Evolutionary conservation across 106 monocot species (phyloP).

Genomic region (Dendrobium officinale): DNA sequence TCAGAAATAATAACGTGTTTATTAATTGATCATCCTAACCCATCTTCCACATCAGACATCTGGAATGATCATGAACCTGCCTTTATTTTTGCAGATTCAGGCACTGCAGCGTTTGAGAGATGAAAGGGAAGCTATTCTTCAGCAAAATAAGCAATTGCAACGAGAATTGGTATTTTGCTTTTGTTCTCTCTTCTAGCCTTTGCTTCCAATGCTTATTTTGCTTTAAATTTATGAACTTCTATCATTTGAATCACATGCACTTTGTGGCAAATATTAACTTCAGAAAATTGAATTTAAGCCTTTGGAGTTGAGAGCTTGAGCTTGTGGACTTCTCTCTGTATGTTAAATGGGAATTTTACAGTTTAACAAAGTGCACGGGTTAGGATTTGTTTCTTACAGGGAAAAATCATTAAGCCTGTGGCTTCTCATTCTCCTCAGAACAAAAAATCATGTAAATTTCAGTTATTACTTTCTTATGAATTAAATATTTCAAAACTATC

Average conservation of each 20-base stretch:
- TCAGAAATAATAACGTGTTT: not conserved
- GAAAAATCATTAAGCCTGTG: not conserved
- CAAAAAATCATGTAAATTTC: not conserved
- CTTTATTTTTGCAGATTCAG: slow-evolving; percentile 29
- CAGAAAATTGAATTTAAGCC: not conserved
- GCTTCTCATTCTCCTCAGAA: not conserved
- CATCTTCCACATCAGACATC: too few species aligned
- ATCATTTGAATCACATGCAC: too few species aligned
- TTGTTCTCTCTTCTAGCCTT: not conserved
- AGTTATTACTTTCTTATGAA: too few species aligned
- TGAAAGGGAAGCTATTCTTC: slow-evolving; percentile 51
- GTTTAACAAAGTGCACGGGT: too few species aligned
- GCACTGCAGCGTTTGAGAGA: slow-evolving; percentile 47
- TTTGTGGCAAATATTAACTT: too few species aligned
- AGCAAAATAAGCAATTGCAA: slow-evolving; percentile 45
- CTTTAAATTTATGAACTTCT: not conserved
- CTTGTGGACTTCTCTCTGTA: too few species aligned
- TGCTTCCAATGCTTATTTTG: not conserved
- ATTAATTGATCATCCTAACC: not conserved
- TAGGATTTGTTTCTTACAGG: not conserved
- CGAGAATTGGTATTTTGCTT: slow-evolving; percentile 39
- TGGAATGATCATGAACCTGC: not conserved
- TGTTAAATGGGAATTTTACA: too few species aligned
- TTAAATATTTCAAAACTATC: too few species aligned
- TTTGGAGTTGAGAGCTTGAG: too few species aligned